These are phyloP conservation scores for Chaetomium sp. DNA, from an alignment of 2,329 filamentous ascomycete species.

Conservation along the genomic window DNA sequence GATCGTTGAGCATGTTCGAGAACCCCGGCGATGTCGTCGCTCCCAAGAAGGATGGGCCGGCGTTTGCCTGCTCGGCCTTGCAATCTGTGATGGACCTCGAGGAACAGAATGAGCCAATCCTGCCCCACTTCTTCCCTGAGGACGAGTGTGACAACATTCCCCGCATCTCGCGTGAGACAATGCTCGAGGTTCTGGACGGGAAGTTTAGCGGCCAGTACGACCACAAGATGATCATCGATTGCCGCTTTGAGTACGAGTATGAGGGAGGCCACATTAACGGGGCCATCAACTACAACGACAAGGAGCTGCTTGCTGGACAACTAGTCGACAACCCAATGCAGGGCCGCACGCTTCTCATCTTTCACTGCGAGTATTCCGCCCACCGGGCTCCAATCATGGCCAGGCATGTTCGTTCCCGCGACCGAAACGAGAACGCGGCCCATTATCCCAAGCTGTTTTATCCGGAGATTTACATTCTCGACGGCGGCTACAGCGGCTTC, in stretches of 20 bases:
- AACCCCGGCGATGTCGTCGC: constrained; percentile 82
- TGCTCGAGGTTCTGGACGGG: constrained; percentile 82
- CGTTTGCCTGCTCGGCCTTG: constrained; percentile 42
- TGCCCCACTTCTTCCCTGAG: constrained; percentile 79
- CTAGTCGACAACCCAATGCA: constrained; percentile 65
- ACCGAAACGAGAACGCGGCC: constrained; percentile 78
- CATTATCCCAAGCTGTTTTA: constrained; percentile 86
- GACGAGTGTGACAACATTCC: constrained; percentile 81
- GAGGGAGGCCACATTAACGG: constrained; percentile 91
- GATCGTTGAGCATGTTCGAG: constrained; percentile 98
- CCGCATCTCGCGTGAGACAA: constrained; percentile 72
- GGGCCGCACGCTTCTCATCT: constrained; percentile 73
- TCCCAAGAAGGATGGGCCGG: constrained; percentile 58
- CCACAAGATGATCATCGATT: constrained; percentile 84
- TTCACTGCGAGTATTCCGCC: constrained; percentile 98
- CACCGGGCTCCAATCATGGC: constrained; percentile 96
- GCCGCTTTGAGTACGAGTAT: constrained; percentile 98
- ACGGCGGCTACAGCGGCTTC: constrained; percentile 93
- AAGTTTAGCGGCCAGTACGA: constrained; percentile 71
- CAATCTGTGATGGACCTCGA: constrained; percentile 80
- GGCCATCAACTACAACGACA: constrained; percentile 95
- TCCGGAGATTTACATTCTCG: constrained; percentile 93
- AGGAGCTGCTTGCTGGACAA: constrained; percentile 73
- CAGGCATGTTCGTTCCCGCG: constrained; percentile 81
- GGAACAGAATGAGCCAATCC: constrained; percentile 61